Base-by-base conservation (phyloP, 2,329 filamentous ascomycete genomes). In the Cladorrhinum sp. region DNA sequence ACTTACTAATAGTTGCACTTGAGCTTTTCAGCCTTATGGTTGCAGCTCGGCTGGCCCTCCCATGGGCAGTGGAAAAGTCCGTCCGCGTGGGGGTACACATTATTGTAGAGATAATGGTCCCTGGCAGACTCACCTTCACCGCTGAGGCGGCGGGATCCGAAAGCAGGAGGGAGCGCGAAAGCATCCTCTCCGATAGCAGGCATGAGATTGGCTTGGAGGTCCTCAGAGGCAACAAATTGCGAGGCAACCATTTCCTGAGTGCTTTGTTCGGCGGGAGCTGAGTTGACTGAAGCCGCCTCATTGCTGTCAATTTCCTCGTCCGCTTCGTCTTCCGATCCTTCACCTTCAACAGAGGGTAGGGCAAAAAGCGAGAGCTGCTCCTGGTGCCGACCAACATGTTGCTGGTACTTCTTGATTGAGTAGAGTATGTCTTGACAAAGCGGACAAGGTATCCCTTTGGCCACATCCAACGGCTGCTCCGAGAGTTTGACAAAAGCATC, bases 1-100 rank as follows among this genome's bases (percentile, higher is more conserved):
- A 32, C 91, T 85, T 88, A 96, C 93, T 97, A 93, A 74, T 97
- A 98, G 78, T 96, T 96, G 87, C 93, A 97, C 85, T 97, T 97
- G 69, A 98, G 90, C 80, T 96, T 95, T 72, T 96, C 95, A 41
- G 93, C 86, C 78, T 91, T 90, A 85, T 97, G 93, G 75, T 85
- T 90, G 84, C 93, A 98, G 71, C 74, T 80, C 29, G 77, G 60
- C 62, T 87, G 81, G 68, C 86, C 89, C 74, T 89, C 87, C 81
- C 89, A 95, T 5, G 93, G 93, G 81, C 93, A 98, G 78, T 96
- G 92, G 79, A 95, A 98, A 61, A 96, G 85, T 71, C 92, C 92
- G 76, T 96, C 91, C 32, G 81, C 74, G 45, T 82, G 75, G 9
- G 87, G 84, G 51, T 78, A 77, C 58, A 81, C 84, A 67, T 85